Conservation (phyloP, 1,284 basidiomycete species). For the Microbotryomycetes sp. region DNA sequence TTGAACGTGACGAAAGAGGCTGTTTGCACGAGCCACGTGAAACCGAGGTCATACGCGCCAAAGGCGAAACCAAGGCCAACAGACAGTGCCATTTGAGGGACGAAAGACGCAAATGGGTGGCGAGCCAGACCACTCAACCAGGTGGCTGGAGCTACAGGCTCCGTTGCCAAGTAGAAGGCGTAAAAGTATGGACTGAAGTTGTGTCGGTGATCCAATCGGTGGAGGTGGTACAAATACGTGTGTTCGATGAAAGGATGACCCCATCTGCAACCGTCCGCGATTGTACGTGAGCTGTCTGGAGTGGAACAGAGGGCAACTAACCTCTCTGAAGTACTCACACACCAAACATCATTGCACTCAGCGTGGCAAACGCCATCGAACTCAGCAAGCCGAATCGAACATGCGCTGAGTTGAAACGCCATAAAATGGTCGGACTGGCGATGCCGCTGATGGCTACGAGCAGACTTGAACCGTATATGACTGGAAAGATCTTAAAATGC, state of each 20-base stretch:
- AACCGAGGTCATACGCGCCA: slow-evolving; percentile 56
- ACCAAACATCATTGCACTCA: slow-evolving; percentile 63
- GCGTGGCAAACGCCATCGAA: slow-evolving; percentile 58
- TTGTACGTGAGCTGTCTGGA: background rate
- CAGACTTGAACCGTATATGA: slow-evolving; percentile 77
- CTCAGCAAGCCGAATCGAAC: slow-evolving; percentile 64
- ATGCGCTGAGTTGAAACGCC: slow-evolving; percentile 49
- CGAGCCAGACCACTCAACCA: slow-evolving; percentile 31
- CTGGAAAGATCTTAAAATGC: slow-evolving; percentile 93
- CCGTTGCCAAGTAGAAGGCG: slow-evolving; percentile 66
- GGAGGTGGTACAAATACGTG: slow-evolving; percentile 87
- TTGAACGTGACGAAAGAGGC: slow-evolving; percentile 88
- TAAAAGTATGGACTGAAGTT: slow-evolving; percentile 99
- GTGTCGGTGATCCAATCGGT: slow-evolving; percentile 88
- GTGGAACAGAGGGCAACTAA: background rate
- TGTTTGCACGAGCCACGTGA: slow-evolving; percentile 89
- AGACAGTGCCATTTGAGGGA: slow-evolving; percentile 57
- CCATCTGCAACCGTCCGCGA: slow-evolving; percentile 57
- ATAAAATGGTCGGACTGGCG: background rate
- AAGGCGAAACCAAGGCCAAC: slow-evolving; percentile 63
- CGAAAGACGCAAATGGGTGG: slow-evolving; percentile 40
- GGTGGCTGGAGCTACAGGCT: background rate
- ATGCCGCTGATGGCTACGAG: slow-evolving; percentile 45
- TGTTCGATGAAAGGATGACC: slow-evolving; percentile 85
- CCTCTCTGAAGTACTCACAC: slow-evolving; percentile 54